Evolutionary conservation across 179 eudicot genomes (phyloP).

Genomic region (Patellifolia procumbens): DNA sequence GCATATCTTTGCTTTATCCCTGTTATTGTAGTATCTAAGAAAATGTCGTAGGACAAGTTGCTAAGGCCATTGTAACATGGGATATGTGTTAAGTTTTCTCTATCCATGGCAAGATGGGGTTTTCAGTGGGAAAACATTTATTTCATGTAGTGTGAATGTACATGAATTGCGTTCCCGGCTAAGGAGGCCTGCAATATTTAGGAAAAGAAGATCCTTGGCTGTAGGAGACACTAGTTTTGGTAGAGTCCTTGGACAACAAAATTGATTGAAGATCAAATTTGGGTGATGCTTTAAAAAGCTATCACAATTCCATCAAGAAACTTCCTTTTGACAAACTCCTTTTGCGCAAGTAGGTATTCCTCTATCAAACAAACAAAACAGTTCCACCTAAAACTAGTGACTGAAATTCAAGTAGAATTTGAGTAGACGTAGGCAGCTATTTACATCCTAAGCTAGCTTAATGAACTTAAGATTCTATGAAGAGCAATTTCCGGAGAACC

Average conservation of each 20-base stretch:
- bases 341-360: slow-evolving; percentile 9
- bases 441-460: slow-evolving; percentile 22
- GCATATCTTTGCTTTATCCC: background rate
- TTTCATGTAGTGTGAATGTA: background rate
- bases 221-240: slow-evolving; percentile 8
- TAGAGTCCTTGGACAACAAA: background rate
- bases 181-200: background rate
- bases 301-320: background rate
- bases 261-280: background rate
- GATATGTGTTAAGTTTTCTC: background rate
- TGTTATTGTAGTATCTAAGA: background rate
- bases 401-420: background rate
- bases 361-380: background rate
- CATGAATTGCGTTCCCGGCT: background rate
- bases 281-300: background rate
- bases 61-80: background rate
- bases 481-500: slow-evolving; percentile 32
- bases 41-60: background rate
- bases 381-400: slow-evolving; percentile 3
- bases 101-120: background rate
- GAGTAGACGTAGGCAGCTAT: slow-evolving; percentile 15
- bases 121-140: background rate
- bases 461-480: slow-evolving; percentile 18
- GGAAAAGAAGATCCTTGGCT: background rate
- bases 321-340: background rate